phyloP scores from a whole-genome alignment of 2,329 filamentous ascomycete genomes.

The Moelleriella libera region DNA sequence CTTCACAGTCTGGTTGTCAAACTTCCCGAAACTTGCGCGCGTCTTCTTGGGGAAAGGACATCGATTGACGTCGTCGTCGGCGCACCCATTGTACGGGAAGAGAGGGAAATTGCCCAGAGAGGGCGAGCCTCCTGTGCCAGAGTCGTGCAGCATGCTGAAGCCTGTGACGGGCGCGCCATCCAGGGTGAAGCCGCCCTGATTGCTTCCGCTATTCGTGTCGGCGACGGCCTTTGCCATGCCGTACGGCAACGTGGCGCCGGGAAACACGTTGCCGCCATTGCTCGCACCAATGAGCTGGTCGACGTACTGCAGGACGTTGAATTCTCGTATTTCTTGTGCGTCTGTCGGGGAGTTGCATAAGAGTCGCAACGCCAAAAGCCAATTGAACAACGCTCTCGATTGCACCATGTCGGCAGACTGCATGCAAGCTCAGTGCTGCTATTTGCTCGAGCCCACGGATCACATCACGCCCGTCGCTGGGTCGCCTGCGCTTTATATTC shows the following conservation, averaged over 20 bases:
- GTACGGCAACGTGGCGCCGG: conserved; percentile 27
- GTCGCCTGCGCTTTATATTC: too few relatives aligned
- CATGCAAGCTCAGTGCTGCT: too few relatives aligned
- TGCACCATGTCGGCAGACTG: too few relatives aligned
- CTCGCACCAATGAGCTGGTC: conserved; percentile 22
- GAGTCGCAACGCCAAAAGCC: too few relatives aligned
- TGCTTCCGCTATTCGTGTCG: conserved; percentile 28
- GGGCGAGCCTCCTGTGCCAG: conserved; percentile 40
- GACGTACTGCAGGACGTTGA: conserved; percentile 14
- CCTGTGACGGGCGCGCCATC: conserved; percentile 35
- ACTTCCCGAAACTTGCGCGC: conserved; percentile 24
- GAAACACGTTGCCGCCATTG: conserved; percentile 25
- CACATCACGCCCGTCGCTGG: too few relatives aligned
- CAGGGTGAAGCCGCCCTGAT: conserved; percentile 42
- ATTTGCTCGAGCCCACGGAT: too few relatives aligned
- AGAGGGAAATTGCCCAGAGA: conserved; percentile 63
- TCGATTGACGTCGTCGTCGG: conserved; percentile 43
- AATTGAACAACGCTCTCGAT: too few relatives aligned
- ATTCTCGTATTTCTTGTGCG: background rate
- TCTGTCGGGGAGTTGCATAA: background rate
- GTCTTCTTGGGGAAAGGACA: conserved; percentile 43
- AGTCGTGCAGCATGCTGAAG: conserved; percentile 45
- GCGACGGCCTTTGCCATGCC: conserved; percentile 43
- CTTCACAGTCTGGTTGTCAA: conserved; percentile 34
- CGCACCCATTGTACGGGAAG: conserved; percentile 51